Conservation (phyloP, 1,284 basidiomycete genomes). For the Anthracocystis panici-leucophaei region DNA sequence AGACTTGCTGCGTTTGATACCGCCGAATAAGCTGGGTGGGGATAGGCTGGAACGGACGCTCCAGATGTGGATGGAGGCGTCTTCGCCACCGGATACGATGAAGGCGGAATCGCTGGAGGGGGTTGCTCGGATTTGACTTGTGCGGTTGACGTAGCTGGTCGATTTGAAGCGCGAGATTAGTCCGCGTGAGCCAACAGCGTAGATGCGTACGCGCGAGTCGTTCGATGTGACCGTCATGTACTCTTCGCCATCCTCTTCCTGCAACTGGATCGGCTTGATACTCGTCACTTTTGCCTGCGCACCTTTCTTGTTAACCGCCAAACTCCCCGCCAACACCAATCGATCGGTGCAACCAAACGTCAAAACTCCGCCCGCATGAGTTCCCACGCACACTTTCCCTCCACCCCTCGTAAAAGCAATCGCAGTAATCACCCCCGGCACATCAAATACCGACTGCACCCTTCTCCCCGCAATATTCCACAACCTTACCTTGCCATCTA, state of each 20-base stretch:
- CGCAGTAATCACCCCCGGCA: conserved; percentile 70
- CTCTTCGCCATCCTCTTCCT: conserved; percentile 52
- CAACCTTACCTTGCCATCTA: conserved; percentile 70
- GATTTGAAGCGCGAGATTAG: conserved; percentile 58
- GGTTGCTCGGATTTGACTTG: conserved; percentile 67
- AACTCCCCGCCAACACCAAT: conserved; percentile 58
- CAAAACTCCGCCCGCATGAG: conserved; percentile 64
- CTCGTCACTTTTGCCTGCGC: conserved; percentile 70
- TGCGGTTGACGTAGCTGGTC: conserved; percentile 53
- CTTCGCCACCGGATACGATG: conserved; percentile 69
- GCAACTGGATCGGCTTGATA: conserved; percentile 58
- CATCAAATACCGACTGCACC: conserved; percentile 55
- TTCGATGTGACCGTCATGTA: conserved; percentile 70
- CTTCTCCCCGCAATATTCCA: conserved; percentile 66
- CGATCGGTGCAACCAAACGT: conserved; percentile 65
- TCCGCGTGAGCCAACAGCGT: conserved; percentile 60
- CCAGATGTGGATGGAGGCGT: conserved; percentile 66
- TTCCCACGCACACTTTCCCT: conserved; percentile 66
- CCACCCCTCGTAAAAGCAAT: conserved; percentile 69
- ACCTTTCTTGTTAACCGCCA: conserved; percentile 67
- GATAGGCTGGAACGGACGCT: conserved; percentile 20
- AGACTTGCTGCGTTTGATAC: conserved; percentile 36
- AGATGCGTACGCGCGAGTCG: conserved; percentile 70
- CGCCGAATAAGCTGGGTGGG: conserved; percentile 9
- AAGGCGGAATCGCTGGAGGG: conserved; percentile 64